phyloP scores from a whole-genome alignment of 2,329 filamentous ascomycete species.

The Aspergillus latus region DNA sequence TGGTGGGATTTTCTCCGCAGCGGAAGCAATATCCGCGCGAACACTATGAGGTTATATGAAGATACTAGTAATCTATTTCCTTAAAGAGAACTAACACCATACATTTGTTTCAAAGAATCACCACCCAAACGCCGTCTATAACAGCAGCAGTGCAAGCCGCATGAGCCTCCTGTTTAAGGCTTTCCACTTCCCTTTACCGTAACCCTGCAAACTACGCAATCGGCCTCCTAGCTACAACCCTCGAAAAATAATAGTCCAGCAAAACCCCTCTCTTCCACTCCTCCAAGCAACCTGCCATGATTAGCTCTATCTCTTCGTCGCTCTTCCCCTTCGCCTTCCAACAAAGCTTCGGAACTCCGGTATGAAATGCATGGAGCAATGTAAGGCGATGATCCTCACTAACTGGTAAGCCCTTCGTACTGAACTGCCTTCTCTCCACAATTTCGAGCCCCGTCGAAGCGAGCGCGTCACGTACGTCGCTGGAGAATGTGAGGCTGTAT shows the following conservation, averaged over 20 bases:
- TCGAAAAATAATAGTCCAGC: constrained; percentile 2
- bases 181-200: background rate
- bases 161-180: background rate
- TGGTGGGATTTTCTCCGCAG: background rate
- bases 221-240: background rate
- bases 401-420: background rate
- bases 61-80: background rate
- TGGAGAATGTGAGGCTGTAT: background rate
- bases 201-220: background rate
- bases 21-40: background rate
- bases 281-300: background rate
- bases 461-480: background rate
- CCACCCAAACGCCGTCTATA: background rate
- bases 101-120: background rate
- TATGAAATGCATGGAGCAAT: background rate
- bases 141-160: background rate
- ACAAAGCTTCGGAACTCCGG: constrained; percentile 2
- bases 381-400: constrained; percentile 4
- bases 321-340: constrained; percentile 1
- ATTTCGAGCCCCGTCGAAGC: background rate
- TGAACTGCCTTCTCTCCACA: constrained; percentile 1
- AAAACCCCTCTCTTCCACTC: constrained; percentile 6
- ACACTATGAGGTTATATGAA: background rate
- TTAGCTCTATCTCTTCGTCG: constrained; percentile 5
- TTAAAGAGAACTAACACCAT: background rate